Evolutionary conservation across 106 monocot species (phyloP).

Genomic region (Agapanthus africanus): DNA sequence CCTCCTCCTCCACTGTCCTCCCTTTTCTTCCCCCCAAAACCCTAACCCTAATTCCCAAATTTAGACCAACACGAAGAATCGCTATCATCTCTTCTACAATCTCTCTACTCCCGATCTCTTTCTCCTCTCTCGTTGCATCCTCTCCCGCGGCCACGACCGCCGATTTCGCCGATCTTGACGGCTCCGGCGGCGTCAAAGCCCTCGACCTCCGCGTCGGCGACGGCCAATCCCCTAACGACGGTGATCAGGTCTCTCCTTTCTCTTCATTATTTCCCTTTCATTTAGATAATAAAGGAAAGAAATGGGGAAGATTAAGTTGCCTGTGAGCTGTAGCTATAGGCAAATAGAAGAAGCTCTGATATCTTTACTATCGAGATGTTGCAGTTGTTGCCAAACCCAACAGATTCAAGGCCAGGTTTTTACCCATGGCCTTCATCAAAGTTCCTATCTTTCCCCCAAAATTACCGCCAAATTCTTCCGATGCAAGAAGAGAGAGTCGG

Average conservation of each 20-base stretch:
- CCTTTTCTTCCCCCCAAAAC: neutral
- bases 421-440: slow-evolving; percentile 34
- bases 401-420: slow-evolving; percentile 38
- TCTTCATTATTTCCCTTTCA: neutral
- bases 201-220: slow-evolving; percentile 29
- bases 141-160: neutral
- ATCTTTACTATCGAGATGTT: slow-evolving; percentile 31
- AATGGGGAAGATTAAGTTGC: no score
- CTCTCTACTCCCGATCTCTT: neutral
- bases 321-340: no score
- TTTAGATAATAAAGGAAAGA: no score
- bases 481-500: neutral
- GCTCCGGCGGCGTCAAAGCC: slow-evolving; percentile 34
- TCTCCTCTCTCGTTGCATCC: slow-evolving; percentile 5
- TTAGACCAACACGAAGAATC: no score
- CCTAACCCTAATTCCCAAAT: neutral
- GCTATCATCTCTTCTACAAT: slow-evolving; percentile 8
- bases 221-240: slow-evolving; percentile 24
- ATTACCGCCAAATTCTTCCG: slow-evolving; percentile 19
- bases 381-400: slow-evolving; percentile 8
- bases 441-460: slow-evolving; percentile 29
- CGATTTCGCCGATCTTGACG: slow-evolving; percentile 22
- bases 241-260: no score
- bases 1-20: no score
- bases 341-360: slow-evolving; percentile 25